Percentiles rank a stretch among this genome's conserved stretches.
Conservation (phyloP, 495 filamentous ascomycete genomes). For the Letharia columbiana region DNA sequence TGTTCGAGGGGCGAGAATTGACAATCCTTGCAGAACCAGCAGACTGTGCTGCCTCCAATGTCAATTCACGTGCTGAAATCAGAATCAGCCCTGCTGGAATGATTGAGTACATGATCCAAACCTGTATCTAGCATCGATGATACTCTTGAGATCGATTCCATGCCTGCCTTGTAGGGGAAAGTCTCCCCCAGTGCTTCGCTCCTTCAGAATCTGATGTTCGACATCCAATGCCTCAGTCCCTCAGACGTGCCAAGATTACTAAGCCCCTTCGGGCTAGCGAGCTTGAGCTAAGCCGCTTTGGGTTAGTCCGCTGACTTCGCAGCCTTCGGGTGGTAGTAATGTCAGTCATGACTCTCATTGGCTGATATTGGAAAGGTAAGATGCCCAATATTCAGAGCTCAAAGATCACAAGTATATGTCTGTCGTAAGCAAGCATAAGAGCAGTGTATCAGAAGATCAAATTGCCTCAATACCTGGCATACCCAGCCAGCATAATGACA, state of each 20-base stretch:
- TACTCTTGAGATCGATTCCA: conserved; percentile 97
- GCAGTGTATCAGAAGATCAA: neutral
- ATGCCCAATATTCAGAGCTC: neutral
- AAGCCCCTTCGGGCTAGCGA: no score
- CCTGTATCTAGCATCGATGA: conserved; percentile 89
- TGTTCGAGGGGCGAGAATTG: conserved; percentile 36
- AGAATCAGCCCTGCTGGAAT: conserved; percentile 20
- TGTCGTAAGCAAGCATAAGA: no score
- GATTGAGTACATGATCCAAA: conserved; percentile 33
- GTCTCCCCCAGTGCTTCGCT: neutral
- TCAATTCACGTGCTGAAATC: conserved; percentile 77
- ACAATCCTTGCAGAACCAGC: conserved; percentile 45
- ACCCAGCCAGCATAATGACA: neutral
- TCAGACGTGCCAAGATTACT: no score
- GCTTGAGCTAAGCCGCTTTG: no score
- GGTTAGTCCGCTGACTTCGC: no score
- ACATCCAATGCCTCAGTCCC: neutral
- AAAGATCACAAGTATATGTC: neutral
- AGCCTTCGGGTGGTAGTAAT: neutral
- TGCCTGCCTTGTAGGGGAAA: conserved; percentile 26
- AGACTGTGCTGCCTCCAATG: conserved; percentile 87
- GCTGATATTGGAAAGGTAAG: neutral
- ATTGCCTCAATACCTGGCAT: neutral
- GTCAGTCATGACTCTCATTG: neutral
- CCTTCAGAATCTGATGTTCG: neutral